These are phyloP conservation scores for Guadua angustifolia DNA, from an alignment of 176 grass and related monocot genomes.

Conservation along the genomic window DNA sequence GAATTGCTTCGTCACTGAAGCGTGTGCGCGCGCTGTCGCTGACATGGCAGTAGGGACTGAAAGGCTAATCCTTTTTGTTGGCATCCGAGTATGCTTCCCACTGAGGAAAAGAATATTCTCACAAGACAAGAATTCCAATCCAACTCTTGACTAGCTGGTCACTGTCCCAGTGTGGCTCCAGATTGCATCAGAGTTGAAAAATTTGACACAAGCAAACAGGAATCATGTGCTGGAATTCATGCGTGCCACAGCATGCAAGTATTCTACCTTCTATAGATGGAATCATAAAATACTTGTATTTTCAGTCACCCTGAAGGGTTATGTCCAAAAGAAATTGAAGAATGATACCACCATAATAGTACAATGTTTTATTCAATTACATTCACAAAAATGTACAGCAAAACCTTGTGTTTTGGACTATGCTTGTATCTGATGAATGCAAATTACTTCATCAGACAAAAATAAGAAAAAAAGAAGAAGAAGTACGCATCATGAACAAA, in stretches of 20 bases:
- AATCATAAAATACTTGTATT: neutral
- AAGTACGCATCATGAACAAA: neutral
- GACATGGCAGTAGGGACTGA: constrained; percentile 16
- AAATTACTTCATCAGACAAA: constrained; percentile 2
- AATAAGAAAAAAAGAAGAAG: neutral
- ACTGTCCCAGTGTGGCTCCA: neutral
- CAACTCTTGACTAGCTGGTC: neutral
- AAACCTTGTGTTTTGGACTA: neutral
- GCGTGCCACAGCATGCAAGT: neutral
- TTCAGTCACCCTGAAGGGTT: neutral
- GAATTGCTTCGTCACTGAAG: constrained; percentile 14
- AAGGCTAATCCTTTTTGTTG: constrained; percentile 6
- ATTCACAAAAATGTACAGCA: constrained; percentile 41
- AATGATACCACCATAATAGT: neutral
- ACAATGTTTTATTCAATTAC: constrained; percentile 9
- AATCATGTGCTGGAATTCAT: neutral
- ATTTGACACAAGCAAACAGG: neutral
- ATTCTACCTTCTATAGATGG: neutral
- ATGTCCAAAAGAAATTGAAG: neutral
- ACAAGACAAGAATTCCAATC: constrained; percentile 17
- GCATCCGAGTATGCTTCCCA: constrained; percentile 22
- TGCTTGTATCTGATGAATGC: constrained; percentile 20
- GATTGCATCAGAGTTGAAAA: neutral
- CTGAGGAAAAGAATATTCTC: constrained; percentile 17
- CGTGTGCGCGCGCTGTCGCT: neutral